Base-by-base conservation (phyloP, 1,284 basidiomycete species). In the Porodaedalea pini region DNA sequence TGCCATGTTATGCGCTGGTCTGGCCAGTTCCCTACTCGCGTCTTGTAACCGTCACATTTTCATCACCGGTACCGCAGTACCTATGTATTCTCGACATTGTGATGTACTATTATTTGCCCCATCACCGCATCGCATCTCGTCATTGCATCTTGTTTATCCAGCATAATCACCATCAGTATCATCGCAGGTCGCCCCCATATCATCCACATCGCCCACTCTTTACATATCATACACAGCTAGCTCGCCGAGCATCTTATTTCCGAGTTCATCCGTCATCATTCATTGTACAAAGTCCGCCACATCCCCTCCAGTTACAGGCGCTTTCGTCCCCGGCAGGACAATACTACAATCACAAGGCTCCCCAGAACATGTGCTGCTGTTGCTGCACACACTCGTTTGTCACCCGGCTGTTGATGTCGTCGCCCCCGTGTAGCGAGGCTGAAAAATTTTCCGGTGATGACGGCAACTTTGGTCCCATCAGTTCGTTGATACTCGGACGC, bases 21-120 rank as follows among this genome's bases (percentile, higher is more conserved):
- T 51, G 45, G 55, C 47, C 47, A 36, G 36, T 44, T 32, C 13
- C 27, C 44, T 7, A 10, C 31, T 34, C 41, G 32, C 53, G 23
- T 34, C 23, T 45, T n/a, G 29, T 37, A n/a, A n/a, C 45, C 23
- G 3, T 31, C 43, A 39, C 34, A 27, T 23, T 29, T 2, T 31
- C 45, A 48, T 7, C n/a, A 43, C 19, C 25, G 41, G 19, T 31
- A 50, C 36, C 29, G 23, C 48, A 5, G 15, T 43, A 32, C 41
- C 6, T 51, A 19, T 55, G 54, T 55, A 55, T 55, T 25, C 21
- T 39, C 45, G 44, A 55, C 43, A 31, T 25, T 48, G n/a, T 55
- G 54, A 47, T 48, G 54, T 55, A 48, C 43, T 49, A 47, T 55
- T 41, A 48, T 48, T 39, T 34, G 8, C 40, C 23, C 36, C 45